Base-by-base conservation (phyloP, 352 stramenopile genomes). In the Globisporangium cystogenes region DNA sequence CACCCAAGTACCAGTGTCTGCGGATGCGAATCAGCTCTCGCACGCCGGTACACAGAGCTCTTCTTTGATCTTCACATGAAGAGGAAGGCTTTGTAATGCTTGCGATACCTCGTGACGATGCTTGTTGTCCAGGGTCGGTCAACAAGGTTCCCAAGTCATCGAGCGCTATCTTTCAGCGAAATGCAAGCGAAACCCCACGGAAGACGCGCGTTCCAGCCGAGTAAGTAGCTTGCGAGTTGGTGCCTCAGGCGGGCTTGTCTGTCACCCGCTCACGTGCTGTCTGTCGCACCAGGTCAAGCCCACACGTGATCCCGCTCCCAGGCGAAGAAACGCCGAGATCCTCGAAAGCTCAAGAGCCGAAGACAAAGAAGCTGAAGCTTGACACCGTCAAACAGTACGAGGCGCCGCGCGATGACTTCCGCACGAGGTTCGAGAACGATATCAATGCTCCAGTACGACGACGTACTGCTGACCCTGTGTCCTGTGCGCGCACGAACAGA, bases 241-340 rank as follows among this genome's bases (percentile, higher is more conserved):
- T 39, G 33, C 14, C 4, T 5, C 5, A 39, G 15, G 15, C 14
- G 3, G 11, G 4, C 4, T 18, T 39, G 33, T 39, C 5, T 18
- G 33, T 3, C 18, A 18, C 18, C 12, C 14, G 33, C 33, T 39
- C 33, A 39, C 33, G 18, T 18, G 12, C 3, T 18, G 33, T 39
- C 3, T 18, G 33, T 39, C 18, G 33, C 20, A 23, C 8, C 7
- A 53, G 45, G 29, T 15, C 31, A 24, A 45, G 21, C 18, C 55
- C 31, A 6, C 55, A 60, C 27, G 55, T 55, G 55, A 60, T 60
- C 39, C 55, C 55, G 12, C 35, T 46, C 14, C 29, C n/a, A 23
- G 18, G 47, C 14, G 55, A 55, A 20, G 55, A 59, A 2, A 45
- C n/a, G 10, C 8, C 24, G 24, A 31, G 36, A 15, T 4, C 27